phyloP scores from a whole-genome alignment of 2,329 filamentous ascomycete species.

The Beauveria medogensis region DNA sequence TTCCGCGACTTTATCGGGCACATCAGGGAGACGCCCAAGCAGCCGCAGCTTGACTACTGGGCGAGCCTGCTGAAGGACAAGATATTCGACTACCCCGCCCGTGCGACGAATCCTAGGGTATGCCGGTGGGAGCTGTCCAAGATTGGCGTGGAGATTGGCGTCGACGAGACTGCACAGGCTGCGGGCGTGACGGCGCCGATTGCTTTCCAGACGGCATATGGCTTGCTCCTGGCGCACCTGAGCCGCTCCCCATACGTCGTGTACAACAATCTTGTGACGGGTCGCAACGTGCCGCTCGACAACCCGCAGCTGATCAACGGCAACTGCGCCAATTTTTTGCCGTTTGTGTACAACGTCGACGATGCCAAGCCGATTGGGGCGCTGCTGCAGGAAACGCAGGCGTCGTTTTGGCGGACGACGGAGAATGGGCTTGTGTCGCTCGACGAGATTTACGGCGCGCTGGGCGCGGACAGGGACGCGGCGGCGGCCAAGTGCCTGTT shows the following conservation, averaged over 20 bases:
- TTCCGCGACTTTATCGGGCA: background rate
- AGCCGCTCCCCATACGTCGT: background rate
- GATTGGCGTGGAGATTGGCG: background rate
- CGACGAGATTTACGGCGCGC: background rate
- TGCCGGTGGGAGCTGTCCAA: background rate
- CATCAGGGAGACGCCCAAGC: background rate
- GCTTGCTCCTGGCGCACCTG: background rate
- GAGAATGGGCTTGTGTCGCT: background rate
- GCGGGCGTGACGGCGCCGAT: background rate
- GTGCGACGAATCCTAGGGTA: background rate
- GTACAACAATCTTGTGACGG: background rate
- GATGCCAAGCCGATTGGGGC: background rate
- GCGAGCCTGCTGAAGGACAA: background rate
- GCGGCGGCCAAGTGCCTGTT: background rate
- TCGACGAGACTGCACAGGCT: background rate
- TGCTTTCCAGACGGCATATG: background rate
- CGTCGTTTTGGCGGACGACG: background rate
- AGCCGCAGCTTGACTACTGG: background rate
- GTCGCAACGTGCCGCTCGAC: background rate
- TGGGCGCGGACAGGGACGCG: background rate
- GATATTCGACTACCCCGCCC: background rate
- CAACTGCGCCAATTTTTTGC: background rate
- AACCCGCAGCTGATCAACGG: background rate
- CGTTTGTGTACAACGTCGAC: background rate
- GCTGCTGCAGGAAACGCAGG: background rate